Percentiles rank a stretch among this genome's conserved stretches.
phyloP scores from a whole-genome alignment of 73 alveolate species.

The Urostyla sp. region DNA sequence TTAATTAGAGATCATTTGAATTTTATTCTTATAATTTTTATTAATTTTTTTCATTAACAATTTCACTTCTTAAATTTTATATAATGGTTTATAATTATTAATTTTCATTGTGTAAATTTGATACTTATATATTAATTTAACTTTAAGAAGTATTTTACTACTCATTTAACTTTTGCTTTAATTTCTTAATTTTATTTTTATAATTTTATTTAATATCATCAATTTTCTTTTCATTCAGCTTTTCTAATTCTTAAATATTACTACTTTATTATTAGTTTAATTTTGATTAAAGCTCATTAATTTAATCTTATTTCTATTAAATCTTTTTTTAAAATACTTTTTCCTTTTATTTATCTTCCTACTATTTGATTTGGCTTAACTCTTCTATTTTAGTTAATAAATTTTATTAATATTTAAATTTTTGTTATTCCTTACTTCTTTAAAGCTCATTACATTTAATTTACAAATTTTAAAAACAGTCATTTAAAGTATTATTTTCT shows the following conservation, averaged over 20 bases:
- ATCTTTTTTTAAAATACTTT: neutral
- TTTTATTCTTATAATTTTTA: no score
- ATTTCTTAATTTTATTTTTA: neutral
- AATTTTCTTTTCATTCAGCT: neutral
- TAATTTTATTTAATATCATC: constrained; percentile 1
- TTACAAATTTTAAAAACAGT: constrained; percentile 23
- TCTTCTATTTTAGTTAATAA: neutral
- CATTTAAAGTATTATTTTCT: constrained; percentile 26
- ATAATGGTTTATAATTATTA: neutral
- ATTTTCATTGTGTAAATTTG: neutral
- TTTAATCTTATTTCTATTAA: neutral
- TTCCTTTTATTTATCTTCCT: neutral
- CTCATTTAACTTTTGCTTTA: neutral
- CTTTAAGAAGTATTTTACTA: neutral
- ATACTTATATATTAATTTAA: no score
- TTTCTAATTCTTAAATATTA: neutral
- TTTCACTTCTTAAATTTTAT: no score
- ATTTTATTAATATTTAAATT: neutral
- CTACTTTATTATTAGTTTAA: neutral
- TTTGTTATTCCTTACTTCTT: neutral
- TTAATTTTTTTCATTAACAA: no score
- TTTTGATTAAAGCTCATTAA: neutral
- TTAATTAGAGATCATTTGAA: neutral
- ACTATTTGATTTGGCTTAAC: neutral
- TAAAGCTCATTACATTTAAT: constrained; percentile 22